These are phyloP conservation scores for Tanacetum coccineum DNA, from an alignment of 129 eudicot genomes.

Conservation along the genomic window DNA sequence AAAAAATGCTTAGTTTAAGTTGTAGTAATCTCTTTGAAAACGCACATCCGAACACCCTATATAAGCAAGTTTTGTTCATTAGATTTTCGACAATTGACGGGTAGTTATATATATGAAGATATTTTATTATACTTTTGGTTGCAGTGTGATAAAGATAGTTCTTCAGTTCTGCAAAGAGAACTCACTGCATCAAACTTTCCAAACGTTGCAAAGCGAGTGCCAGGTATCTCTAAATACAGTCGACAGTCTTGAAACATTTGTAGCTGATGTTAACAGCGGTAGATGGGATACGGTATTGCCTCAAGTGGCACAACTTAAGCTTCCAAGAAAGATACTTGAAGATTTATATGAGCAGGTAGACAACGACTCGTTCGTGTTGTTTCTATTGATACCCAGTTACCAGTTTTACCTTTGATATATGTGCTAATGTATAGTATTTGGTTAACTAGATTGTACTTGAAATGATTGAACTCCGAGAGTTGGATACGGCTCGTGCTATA, in stretches of 20 bases:
- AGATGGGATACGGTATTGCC: constrained; percentile 98
- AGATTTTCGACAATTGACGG: not conserved
- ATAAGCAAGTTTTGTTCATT: not conserved
- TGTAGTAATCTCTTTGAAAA: too few species aligned
- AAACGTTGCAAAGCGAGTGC: constrained; percentile 90
- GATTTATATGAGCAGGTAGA: constrained; percentile 93
- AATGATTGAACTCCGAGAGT: constrained; percentile 98
- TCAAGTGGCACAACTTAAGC: constrained; percentile 93
- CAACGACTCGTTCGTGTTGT: not conserved
- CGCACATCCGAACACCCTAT: not conserved
- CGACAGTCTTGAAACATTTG: constrained; percentile 96
- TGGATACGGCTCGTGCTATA: constrained; percentile 97
- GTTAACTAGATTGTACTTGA: constrained; percentile 77
- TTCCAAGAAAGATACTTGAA: constrained; percentile 89
- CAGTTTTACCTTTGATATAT: not conserved
- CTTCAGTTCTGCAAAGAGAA: constrained; percentile 99
- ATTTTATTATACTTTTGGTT: constrained; percentile 16
- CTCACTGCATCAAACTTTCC: constrained; percentile 91
- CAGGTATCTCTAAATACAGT: constrained; percentile 96
- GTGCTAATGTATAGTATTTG: constrained; percentile 15
- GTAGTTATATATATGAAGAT: not conserved
- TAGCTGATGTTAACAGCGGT: constrained; percentile 93
- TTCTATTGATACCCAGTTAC: not conserved
- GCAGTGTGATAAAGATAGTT: constrained; percentile 97
- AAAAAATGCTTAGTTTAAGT: too few species aligned